A percentile compares a stretch with the other conserved stretches of the same genome.
phyloP scores from a whole-genome alignment of 352 stramenopile genomes.

The Pythium rhizo-oryzae region DNA sequence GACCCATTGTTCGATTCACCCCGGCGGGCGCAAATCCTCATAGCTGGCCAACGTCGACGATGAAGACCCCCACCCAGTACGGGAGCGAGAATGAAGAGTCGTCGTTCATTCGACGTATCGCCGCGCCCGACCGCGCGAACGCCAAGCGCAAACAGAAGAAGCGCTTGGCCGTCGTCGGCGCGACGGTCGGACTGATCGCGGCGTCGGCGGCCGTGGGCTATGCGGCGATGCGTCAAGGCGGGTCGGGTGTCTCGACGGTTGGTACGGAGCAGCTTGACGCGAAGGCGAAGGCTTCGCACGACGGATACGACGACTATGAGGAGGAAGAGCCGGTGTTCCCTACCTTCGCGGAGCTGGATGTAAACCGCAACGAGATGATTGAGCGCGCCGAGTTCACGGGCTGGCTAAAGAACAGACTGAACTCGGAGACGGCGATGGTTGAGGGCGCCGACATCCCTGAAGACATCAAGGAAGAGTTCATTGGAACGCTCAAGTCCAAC shows the following conservation, averaged over 20 bases:
- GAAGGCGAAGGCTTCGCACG: slow-evolving; percentile 25
- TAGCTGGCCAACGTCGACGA: slow-evolving; percentile 21
- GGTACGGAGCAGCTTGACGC: slow-evolving; percentile 36
- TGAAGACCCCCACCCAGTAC: slow-evolving; percentile 61
- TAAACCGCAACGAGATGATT: slow-evolving; percentile 38
- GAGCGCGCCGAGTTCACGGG: slow-evolving; percentile 41
- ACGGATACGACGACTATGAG: slow-evolving; percentile 32
- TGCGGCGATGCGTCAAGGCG: slow-evolving; percentile 29
- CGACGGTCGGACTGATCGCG: slow-evolving; percentile 41
- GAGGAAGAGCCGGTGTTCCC: slow-evolving; percentile 45
- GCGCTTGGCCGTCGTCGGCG: slow-evolving; percentile 42
- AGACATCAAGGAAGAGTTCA: slow-evolving; percentile 44
- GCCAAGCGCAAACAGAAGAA: slow-evolving; percentile 47
- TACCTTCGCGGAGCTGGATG: slow-evolving; percentile 41
- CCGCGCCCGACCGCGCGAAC: slow-evolving; percentile 41
- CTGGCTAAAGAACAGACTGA: slow-evolving; percentile 32
- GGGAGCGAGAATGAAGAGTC: slow-evolving; percentile 63
- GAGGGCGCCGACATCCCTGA: slow-evolving; percentile 34
- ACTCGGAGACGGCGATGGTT: slow-evolving; percentile 34
- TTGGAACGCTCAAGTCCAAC: too few species aligned
- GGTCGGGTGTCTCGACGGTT: slow-evolving; percentile 1
- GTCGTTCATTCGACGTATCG: slow-evolving; percentile 59
- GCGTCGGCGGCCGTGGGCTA: slow-evolving; percentile 48
- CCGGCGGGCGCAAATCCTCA: slow-evolving; percentile 31
- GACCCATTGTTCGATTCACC: slow-evolving; percentile 51